Evolutionary conservation across 2,329 filamentous ascomycete genomes (phyloP), one percentile per base, ranked within the genome.

Genomic region (Diaporthe ampelina): DNA sequence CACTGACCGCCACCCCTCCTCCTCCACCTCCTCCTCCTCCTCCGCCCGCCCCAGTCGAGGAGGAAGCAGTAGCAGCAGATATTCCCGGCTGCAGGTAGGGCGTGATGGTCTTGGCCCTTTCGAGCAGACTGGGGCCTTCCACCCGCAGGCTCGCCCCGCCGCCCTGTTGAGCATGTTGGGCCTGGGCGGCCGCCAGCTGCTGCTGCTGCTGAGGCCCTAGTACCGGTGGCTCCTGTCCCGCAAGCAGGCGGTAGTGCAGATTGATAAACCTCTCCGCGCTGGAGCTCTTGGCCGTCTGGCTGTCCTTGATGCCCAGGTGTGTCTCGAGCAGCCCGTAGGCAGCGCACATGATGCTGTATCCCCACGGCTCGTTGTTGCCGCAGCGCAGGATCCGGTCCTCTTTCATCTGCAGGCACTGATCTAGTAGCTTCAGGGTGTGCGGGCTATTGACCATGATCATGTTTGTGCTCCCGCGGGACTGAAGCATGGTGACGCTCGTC

Each of bases 351-450:
- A 91, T 91, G 72, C 88, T 89, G 80, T 91, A 91, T 24, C 89
- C 89, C 90, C 90, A 91, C 0, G 90, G 90, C 78, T 92, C 90
- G 78, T 91, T 90, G 82, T 91, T 91, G 21, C 90, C 90, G 76
- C 89, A 91, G n/a, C 89, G 84, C 32, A 92, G 80, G 10, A 91
- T 86, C 1, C 89, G 86, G 77, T 91, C 89, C 77, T 91, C 89
- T 79, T 91, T 91, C 85, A 92, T 88, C 61, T 83, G 81, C 50
- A 91, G 86, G 75, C 90, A 91, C 79, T 89, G 90, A 78, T 91
- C 89, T 15, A 92, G 87, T n/a, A 91, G 84, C 80, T 88, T 86
- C 76, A 91, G 85, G 1, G 89, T 91, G 81, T 91, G 89, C 73
- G 87, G 86, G 3, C 88, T 87, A 81, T 90, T 91, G 79, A 90